These are phyloP conservation scores for Microsporum audouinii DNA, from an alignment of 2,329 filamentous ascomycete genomes.

Conservation along the genomic window DNA sequence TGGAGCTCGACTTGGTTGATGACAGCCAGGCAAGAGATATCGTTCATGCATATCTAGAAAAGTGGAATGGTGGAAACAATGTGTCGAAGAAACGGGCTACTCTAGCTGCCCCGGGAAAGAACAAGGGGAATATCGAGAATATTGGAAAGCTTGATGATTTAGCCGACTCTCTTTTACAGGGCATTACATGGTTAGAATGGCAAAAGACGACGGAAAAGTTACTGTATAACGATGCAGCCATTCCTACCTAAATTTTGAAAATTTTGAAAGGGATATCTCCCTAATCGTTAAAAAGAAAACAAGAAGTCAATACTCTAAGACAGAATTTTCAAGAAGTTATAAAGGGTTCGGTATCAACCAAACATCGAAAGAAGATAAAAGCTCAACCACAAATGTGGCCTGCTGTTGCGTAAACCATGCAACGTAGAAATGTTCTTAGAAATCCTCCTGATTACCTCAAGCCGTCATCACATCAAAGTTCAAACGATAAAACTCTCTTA, in stretches of 20 bases:
- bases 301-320: background rate
- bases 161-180: conserved; percentile 68
- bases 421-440: background rate
- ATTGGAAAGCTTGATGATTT: conserved; percentile 65
- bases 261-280: background rate
- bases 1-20: conserved; percentile 20
- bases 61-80: conserved; percentile 19
- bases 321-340: background rate
- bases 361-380: background rate
- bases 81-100: background rate
- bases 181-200: conserved; percentile 66
- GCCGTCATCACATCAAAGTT: background rate
- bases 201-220: conserved; percentile 35
- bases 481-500: background rate
- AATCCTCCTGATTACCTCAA: background rate
- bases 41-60: conserved; percentile 22
- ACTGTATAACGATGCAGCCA: conserved; percentile 15
- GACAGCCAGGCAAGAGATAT: conserved; percentile 16
- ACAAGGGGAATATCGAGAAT: background rate
- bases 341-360: background rate
- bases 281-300: background rate
- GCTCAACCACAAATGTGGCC: background rate
- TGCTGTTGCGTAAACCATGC: background rate
- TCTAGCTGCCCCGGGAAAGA: background rate
- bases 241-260: background rate